Percentiles rank a stretch among this genome's conserved stretches.
phyloP scores from a whole-genome alignment of 306 rosid genomes.

The Adenanthera pavonina region DNA sequence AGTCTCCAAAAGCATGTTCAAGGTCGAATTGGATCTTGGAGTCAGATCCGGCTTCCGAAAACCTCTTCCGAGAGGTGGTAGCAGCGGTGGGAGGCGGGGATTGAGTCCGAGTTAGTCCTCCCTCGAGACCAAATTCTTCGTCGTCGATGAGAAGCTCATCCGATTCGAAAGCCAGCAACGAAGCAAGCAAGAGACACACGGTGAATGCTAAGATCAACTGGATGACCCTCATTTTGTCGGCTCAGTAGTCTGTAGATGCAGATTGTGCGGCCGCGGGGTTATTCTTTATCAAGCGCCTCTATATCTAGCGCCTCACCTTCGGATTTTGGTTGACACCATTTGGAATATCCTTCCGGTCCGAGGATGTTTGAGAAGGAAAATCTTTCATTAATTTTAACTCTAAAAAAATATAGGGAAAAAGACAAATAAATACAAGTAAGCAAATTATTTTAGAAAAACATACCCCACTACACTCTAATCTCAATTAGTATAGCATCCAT shows the following conservation, averaged over 20 bases:
- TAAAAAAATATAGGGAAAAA: no score
- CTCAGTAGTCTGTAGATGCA: neutral
- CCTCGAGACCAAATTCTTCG: conserved; percentile 92
- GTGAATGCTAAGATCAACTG: conserved; percentile 42
- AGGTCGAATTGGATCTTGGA: conserved; percentile 92
- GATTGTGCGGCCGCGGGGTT: neutral
- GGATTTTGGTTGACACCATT: no score
- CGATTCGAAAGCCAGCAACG: conserved; percentile 73
- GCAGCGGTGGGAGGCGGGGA: conserved; percentile 45
- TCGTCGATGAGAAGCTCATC: conserved; percentile 93
- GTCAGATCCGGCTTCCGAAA: conserved; percentile 74
- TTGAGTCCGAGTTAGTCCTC: conserved; percentile 57
- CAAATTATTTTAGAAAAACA: no score
- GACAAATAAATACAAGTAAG: no score
- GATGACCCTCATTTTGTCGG: conserved; percentile 34
- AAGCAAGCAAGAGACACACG: conserved; percentile 37
- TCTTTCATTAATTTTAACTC: no score
- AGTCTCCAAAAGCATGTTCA: conserved; percentile 89
- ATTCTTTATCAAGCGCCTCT: neutral
- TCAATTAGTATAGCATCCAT: no score
- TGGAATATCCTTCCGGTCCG: no score
- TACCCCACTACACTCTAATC: no score
- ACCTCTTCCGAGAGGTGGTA: conserved; percentile 61
- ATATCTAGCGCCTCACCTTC: no score
- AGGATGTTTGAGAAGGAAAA: no score